These are phyloP conservation scores for Suillus fuscotomentosus DNA, from an alignment of 768 basidiomycete genomes.

Conservation along the genomic window DNA sequence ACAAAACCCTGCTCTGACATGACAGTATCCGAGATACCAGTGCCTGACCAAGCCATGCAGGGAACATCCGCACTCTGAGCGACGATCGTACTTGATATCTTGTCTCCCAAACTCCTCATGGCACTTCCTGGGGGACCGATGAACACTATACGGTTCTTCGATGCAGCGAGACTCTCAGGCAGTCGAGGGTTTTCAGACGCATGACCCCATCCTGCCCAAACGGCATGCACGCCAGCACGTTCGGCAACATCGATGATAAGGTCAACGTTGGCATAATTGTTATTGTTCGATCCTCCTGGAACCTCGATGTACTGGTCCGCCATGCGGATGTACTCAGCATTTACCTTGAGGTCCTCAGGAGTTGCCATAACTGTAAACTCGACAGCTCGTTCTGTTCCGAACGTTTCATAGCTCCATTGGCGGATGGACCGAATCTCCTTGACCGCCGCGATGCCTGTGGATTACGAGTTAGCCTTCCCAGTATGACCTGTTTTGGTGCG, in stretches of 20 bases:
- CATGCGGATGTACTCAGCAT: conserved; percentile 99
- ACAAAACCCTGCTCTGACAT: conserved; percentile 88
- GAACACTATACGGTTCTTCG: conserved; percentile 96
- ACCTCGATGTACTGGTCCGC: conserved; percentile 99
- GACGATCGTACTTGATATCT: conserved; percentile 99
- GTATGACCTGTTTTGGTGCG: conserved; percentile 10
- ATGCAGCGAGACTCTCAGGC: conserved; percentile 89
- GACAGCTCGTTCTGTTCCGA: conserved; percentile 92
- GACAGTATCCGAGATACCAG: conserved; percentile 85
- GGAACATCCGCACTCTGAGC: conserved; percentile 96
- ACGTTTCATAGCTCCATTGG: conserved; percentile 99
- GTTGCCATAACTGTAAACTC: conserved; percentile 99
- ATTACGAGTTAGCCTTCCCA: conserved; percentile 20
- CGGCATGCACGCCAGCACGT: conserved; percentile 95
- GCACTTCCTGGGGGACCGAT: conserved; percentile 99
- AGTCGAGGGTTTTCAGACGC: conserved; percentile 98
- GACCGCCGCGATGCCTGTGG: conserved; percentile 93
- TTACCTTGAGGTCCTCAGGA: conserved; percentile 97
- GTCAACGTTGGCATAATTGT: conserved; percentile 99
- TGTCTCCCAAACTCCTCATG: conserved; percentile 98
- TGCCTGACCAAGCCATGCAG: conserved; percentile 98
- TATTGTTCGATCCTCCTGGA: conserved; percentile 97
- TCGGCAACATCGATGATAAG: conserved; percentile 98
- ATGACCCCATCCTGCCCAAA: conserved; percentile 99
- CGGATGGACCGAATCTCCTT: conserved; percentile 99